phyloP scores from a whole-genome alignment of 345 rosid species.

The Fremontodendron californicum region DNA sequence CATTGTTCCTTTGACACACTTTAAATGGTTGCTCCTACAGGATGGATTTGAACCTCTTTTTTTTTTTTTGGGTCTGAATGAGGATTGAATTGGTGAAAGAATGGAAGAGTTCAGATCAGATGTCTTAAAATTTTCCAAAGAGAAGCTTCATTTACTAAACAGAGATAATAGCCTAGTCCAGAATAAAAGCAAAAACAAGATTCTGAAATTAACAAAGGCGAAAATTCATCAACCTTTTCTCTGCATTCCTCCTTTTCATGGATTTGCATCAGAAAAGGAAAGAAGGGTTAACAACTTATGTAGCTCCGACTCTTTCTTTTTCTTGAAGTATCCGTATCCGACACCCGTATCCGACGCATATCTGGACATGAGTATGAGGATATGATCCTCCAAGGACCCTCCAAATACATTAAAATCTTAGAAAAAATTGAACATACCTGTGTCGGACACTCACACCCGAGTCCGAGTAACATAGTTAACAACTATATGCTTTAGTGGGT shows the following conservation, averaged over 20 bases:
- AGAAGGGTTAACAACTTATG: constrained; percentile 55
- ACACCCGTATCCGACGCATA: too few species aligned
- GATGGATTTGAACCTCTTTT: neutral
- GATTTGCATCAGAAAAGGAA: constrained; percentile 27
- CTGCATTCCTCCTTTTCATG: neutral
- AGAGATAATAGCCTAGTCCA: constrained; percentile 12
- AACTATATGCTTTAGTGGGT: constrained; percentile 80
- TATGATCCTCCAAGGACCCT: too few species aligned
- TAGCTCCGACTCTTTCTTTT: too few species aligned
- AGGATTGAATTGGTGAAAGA: neutral
- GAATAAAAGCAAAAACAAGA: neutral
- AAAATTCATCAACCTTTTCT: constrained; percentile 9
- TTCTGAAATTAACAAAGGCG: neutral
- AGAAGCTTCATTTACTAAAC: neutral
- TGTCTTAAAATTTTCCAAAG: neutral
- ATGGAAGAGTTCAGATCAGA: neutral
- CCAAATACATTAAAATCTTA: too few species aligned
- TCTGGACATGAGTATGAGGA: too few species aligned
- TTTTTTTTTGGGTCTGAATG: neutral
- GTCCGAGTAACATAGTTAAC: too few species aligned
- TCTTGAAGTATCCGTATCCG: too few species aligned
- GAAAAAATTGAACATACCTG: too few species aligned
- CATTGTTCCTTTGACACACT: too few species aligned
- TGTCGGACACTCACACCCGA: too few species aligned
- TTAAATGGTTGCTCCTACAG: too few species aligned